Evolutionary conservation across 192 early-diverging fungal species (phyloP).

Genomic region (Entrophospora sp.): DNA sequence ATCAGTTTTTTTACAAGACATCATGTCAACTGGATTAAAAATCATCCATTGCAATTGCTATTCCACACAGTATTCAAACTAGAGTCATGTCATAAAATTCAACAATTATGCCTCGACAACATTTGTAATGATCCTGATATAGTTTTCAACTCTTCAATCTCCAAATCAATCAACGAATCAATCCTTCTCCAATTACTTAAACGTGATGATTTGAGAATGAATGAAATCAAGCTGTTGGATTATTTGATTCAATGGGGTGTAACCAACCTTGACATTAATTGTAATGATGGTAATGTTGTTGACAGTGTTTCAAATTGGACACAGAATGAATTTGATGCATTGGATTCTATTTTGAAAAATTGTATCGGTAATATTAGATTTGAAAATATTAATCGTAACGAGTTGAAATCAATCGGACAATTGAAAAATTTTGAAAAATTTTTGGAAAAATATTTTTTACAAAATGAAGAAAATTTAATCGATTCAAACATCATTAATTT

Average conservation of each 20-base stretch:
- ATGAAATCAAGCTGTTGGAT: slow-evolving; percentile 9
- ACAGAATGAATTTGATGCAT: background rate
- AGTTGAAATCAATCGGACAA: background rate
- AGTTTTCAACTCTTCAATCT: background rate
- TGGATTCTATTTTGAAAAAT: background rate
- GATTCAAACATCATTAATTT: slow-evolving; percentile 13
- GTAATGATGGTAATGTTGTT: too few species aligned
- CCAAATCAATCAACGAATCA: background rate
- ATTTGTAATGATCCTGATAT: background rate
- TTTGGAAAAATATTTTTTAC: background rate
- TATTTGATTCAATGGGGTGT: slow-evolving; percentile 12
- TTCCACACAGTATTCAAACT: background rate
- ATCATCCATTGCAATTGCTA: background rate
- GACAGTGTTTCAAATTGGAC: background rate
- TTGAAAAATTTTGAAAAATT: background rate
- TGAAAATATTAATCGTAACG: background rate
- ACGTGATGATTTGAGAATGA: background rate
- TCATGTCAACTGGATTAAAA: background rate
- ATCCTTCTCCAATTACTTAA: background rate
- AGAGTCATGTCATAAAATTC: background rate
- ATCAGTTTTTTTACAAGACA: background rate
- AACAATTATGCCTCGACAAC: background rate
- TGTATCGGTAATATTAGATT: background rate
- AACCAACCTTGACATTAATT: too few species aligned
- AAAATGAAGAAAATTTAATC: background rate